Percentiles rank a stretch among this genome's conserved stretches.
These are phyloP conservation scores for Chiua sp. DNA, from an alignment of 1,284 basidiomycete genomes.

Conservation along the genomic window DNA sequence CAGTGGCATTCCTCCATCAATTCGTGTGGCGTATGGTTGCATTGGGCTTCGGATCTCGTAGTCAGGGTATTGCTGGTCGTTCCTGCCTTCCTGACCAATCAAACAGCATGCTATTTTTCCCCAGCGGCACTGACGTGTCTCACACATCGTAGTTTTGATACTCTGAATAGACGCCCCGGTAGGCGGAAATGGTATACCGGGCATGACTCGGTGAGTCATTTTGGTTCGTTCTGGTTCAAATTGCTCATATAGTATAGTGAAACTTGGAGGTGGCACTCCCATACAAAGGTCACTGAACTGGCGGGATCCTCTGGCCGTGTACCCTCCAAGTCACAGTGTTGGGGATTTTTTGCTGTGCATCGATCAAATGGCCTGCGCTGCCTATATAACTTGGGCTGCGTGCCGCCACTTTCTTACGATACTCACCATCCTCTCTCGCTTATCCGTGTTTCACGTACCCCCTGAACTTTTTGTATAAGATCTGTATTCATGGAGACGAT, in stretches of 20 bases:
- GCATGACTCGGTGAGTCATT: neutral
- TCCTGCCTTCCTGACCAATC: slow-evolving; percentile 3
- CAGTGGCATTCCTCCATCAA: neutral
- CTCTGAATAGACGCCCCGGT: slow-evolving; percentile 5
- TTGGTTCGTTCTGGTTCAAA: neutral
- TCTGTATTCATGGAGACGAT: slow-evolving; percentile 8
- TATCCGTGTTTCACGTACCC: neutral
- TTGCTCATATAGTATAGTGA: neutral
- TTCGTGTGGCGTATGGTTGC: neutral
- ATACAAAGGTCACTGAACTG: neutral
- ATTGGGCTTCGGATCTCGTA: slow-evolving; percentile 8
- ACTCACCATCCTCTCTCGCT: slow-evolving; percentile 1
- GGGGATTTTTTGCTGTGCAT: slow-evolving; percentile 22
- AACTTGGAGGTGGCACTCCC: neutral
- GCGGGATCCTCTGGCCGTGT: slow-evolving; percentile 10
- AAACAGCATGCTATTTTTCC: neutral
- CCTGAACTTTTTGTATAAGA: neutral
- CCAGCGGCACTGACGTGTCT: slow-evolving; percentile 15
- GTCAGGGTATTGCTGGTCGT: slow-evolving; percentile 18
- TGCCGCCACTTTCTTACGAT: slow-evolving; percentile 2
- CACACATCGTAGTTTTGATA: slow-evolving; percentile 2
- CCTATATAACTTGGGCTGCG: slow-evolving; percentile 31
- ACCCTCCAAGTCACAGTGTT: slow-evolving; percentile 3
- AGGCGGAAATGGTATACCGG: neutral
- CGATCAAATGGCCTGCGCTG: slow-evolving; percentile 19